phyloP scores from a whole-genome alignment of 2,329 filamentous ascomycete species.

The Aspergillus sp. region DNA sequence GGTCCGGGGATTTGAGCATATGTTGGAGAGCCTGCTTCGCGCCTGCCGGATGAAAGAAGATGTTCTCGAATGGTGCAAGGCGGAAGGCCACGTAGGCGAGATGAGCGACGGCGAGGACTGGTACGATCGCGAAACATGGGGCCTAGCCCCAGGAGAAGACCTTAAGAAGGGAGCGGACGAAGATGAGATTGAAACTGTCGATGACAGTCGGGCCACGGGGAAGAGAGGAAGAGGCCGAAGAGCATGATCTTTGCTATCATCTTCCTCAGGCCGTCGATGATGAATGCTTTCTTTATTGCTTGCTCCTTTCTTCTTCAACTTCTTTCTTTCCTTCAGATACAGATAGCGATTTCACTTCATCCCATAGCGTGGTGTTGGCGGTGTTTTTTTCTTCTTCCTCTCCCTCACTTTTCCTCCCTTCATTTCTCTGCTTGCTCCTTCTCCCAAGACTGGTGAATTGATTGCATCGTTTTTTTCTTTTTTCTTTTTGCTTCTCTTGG shows the following conservation, averaged over 20 bases:
- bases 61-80: conserved; percentile 53
- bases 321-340: conserved; percentile 1
- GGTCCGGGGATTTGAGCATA: conserved; percentile 47
- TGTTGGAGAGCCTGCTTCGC: conserved; percentile 49
- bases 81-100: conserved; percentile 56
- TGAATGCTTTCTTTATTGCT: background rate
- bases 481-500: background rate
- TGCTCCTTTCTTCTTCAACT: conserved; percentile 1
- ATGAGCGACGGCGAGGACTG: conserved; percentile 62
- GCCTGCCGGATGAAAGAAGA: conserved; percentile 53
- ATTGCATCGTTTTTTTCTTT: background rate
- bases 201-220: conserved; percentile 32
- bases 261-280: background rate
- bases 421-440: too few species aligned
- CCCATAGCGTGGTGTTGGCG: conserved; percentile 27
- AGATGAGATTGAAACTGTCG: conserved; percentile 50
- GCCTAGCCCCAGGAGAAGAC: conserved; percentile 45
- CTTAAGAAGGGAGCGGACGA: conserved; percentile 54
- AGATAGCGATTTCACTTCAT: background rate
- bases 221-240: conserved; percentile 35
- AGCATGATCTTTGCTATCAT: conserved; percentile 11
- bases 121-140: conserved; percentile 57
- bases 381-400: conserved; percentile 9
- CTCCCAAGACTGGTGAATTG: background rate
- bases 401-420: background rate